A percentile compares a stretch with the other conserved stretches of the same genome.
phyloP scores from a whole-genome alignment of 768 basidiomycete species.

The Suillus ampliporus region DNA sequence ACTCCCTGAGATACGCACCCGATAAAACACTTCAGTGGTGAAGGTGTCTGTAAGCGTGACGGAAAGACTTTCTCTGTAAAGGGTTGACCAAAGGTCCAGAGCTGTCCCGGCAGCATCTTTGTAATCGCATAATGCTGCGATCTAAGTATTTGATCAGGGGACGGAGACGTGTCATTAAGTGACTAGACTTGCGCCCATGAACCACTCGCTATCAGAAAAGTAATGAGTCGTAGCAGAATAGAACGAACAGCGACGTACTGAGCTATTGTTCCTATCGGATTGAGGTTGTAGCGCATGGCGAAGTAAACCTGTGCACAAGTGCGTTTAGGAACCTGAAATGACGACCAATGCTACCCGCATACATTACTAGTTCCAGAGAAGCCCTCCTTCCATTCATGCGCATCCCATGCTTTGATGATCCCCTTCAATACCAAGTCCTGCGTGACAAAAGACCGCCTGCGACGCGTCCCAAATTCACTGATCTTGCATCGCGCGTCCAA shows the following conservation, averaged over 20 bases:
- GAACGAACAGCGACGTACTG: slow-evolving; percentile 60
- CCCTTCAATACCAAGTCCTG: slow-evolving; percentile 83
- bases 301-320: slow-evolving; percentile 67
- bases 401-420: slow-evolving; percentile 63
- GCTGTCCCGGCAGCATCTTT: slow-evolving; percentile 73
- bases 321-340: not conserved
- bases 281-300: slow-evolving; percentile 73
- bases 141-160: slow-evolving; percentile 44
- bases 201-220: slow-evolving; percentile 72
- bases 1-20: slow-evolving; percentile 54
- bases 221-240: not conserved
- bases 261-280: slow-evolving; percentile 84
- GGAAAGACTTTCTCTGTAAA: slow-evolving; percentile 58
- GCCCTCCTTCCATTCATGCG: slow-evolving; percentile 7
- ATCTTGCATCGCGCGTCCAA: slow-evolving; percentile 69
- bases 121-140: slow-evolving; percentile 87
- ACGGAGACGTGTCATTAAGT: not conserved
- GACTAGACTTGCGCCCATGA: slow-evolving; percentile 72
- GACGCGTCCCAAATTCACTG: slow-evolving; percentile 88
- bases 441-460: slow-evolving; percentile 71
- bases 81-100: slow-evolving; percentile 85
- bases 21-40: slow-evolving; percentile 85
- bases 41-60: slow-evolving; percentile 96
- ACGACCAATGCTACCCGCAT: slow-evolving; percentile 20
- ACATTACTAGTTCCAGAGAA: slow-evolving; percentile 92